Conservation (phyloP, 225 moss, liverwort and hornwort species). For the Bryoerythrophyllum caledonicum region DNA sequence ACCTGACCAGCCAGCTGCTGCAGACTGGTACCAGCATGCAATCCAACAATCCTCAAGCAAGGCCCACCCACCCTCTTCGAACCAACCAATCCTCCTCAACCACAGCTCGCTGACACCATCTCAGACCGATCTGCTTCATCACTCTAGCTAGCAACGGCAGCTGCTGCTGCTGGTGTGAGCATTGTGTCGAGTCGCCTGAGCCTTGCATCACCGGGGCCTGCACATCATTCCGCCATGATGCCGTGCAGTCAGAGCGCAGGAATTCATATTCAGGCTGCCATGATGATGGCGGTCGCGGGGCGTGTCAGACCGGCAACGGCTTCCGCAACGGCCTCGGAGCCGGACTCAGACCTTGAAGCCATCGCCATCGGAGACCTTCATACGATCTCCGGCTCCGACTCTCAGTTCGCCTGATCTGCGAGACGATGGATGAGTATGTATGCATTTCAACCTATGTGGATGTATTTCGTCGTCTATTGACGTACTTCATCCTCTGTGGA, state of each 20-base stretch:
- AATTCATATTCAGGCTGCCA: constrained; percentile 1
- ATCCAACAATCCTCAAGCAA: constrained; percentile 6
- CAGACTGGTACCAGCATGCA: constrained; percentile 4
- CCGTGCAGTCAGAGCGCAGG: constrained; percentile 17
- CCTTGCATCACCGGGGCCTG: neutral
- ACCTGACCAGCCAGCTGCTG: constrained; percentile 11
- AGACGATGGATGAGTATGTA: no score
- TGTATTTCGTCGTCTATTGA: no score
- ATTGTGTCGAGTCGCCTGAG: neutral
- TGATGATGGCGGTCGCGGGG: neutral
- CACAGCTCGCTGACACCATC: neutral
- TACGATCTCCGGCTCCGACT: no score
- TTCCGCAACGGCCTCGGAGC: constrained; percentile 20
- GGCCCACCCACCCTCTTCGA: no score
- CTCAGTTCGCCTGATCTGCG: no score
- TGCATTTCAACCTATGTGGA: no score
- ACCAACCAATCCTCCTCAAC: neutral
- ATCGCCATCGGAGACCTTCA: neutral
- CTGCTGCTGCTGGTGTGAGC: neutral
- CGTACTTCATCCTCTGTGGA: no score
- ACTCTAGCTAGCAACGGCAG: constrained; percentile 3
- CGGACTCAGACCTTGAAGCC: neutral
- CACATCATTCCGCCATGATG: neutral
- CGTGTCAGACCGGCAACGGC: constrained; percentile 25
- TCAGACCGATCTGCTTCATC: neutral